Evolutionary conservation across 768 basidiomycete species (phyloP), one percentile per base, ranked within the genome.

Genomic region (Pleurotus salmoneostramineus): DNA sequence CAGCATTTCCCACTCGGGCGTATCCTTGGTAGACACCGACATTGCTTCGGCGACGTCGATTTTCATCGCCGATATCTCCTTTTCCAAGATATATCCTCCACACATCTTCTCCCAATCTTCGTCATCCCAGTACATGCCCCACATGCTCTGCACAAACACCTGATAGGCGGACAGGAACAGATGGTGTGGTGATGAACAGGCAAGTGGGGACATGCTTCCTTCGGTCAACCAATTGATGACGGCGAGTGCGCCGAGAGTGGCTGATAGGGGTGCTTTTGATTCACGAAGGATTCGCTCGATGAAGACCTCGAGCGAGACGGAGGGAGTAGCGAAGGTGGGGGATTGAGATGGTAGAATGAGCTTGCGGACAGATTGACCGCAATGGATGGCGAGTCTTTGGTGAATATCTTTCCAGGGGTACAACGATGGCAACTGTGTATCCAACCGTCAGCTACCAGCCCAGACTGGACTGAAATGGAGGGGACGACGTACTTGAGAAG

Each of bases 1-100:
- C 50, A 51, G 50, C n/a, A 51, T n/a, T 15, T 51, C 50, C 50
- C 50, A 51, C 34, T 51, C 50, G 12, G n/a, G 50, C 2, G 50
- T 35, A 14, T 6, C 33, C 34, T 10, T n/a, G 4, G 10, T 37
- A 8, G 6, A 14, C 10, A 17, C 36, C 50, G 27, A n/a, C 50
- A 51, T 51, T 35, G 34, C 50, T 5, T 37, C n/a, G 15, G 50
- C 50, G n/a, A 51, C 36, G n/a, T 51, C 50, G 14, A 37, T n/a
- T 35, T 37, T 34, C 32, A 35, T 51, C 3, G 36, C 33, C 6
- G 33, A 32, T 5, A 51, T 21, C 36, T 51, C 34, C 50, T 51
- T 35, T 4, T 51, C 7, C 5, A 32, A 14, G 33, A 51, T 33
- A n/a, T 3, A 8, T 37, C 36, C 36, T 3, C 27, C 50, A 15